These are phyloP conservation scores for Epichloe gansuensis DNA, from an alignment of 2,329 filamentous ascomycete genomes.

Conservation along the genomic window DNA sequence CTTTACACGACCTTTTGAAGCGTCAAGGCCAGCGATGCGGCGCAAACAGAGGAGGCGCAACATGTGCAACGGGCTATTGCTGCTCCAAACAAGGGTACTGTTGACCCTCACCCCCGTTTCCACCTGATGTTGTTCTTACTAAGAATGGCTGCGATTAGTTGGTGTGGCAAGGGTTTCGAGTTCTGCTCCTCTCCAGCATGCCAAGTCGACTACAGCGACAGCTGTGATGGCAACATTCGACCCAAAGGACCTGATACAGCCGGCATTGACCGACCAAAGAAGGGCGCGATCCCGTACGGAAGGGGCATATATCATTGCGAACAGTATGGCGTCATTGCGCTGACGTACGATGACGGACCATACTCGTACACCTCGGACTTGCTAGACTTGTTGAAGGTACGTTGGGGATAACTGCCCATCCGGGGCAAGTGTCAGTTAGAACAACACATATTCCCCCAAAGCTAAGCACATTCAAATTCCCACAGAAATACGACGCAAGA, in stretches of 20 bases:
- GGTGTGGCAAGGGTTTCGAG: slow-evolving; percentile 40
- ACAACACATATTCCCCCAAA: not conserved
- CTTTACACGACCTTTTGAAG: not conserved
- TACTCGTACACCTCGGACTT: slow-evolving; percentile 29
- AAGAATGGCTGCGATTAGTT: slow-evolving; percentile 22
- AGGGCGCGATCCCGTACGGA: slow-evolving; percentile 45
- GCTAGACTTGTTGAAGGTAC: slow-evolving; percentile 22
- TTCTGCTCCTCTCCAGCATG: slow-evolving; percentile 53
- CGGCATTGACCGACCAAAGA: slow-evolving; percentile 35
- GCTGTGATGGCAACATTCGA: slow-evolving; percentile 47
- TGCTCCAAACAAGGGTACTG: slow-evolving; percentile 31
- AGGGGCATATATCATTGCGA: slow-evolving; percentile 33
- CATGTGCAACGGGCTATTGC: slow-evolving; percentile 24
- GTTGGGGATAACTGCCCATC: not conserved
- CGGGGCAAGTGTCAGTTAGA: not conserved
- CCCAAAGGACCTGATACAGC: slow-evolving; percentile 41
- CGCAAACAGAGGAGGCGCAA: not conserved
- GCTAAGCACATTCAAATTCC: slow-evolving; percentile 12
- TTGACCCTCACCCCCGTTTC: not conserved
- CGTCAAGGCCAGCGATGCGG: slow-evolving; percentile 1
- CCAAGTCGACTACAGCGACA: slow-evolving; percentile 46
- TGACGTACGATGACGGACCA: slow-evolving; percentile 36
- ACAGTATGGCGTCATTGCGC: slow-evolving; percentile 24
- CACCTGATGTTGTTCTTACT: not conserved
- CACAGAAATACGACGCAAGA: slow-evolving; percentile 21